Evolutionary conservation across 352 stramenopile species (phyloP), one percentile per base, ranked within the genome.

Genomic region (Phytophthora quininea): DNA sequence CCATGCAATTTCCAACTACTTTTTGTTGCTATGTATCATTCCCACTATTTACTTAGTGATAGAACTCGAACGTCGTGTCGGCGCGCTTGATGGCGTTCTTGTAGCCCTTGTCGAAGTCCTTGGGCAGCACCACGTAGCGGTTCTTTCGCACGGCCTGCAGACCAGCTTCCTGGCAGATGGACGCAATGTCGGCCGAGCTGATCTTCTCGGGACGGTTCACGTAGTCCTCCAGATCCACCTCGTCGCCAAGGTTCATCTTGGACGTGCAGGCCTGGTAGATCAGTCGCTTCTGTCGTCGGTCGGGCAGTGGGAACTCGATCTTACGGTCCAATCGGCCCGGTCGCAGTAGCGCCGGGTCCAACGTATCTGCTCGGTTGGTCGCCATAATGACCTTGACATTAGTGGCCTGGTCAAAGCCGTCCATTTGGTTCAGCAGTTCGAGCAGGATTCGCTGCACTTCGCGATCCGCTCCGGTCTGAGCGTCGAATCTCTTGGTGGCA

Each of bases 381-480:
- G 98, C 98, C 98, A 99, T 99, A 71, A 99, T 99, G 35, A 99
- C 97, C 87, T 99, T 99, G 72, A 99, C 97, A 82, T 99, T 99
- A 31, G 97, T 99, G 45, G 92, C 97, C 80, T 99, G 97, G 82
- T 99, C 98, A 66, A 99, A 99, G 30, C 98, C 98, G 84, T 99
- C 98, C 98, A 99, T 99, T 77, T 99, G 98, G 86, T 99, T 99
- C 10, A 99, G 82, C 46, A 99, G 81, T 77, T 99, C 98, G n/a
- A 99, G 88, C 62, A 99, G 76, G 68, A 99, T 99, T 62, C 98
- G 97, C 81, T 99, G 98, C 58, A 97, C 89, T 69, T 99, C 96
- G 43, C 96, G 84, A 83, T 98, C 97, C 5, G 97, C 97, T 62
- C 97, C 97, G 10, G 97, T 99, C 79, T 99, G 97, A 3, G 97